These are phyloP conservation scores for Fusarium sp. DNA, from an alignment of 2,329 filamentous ascomycete species.

Conservation along the genomic window DNA sequence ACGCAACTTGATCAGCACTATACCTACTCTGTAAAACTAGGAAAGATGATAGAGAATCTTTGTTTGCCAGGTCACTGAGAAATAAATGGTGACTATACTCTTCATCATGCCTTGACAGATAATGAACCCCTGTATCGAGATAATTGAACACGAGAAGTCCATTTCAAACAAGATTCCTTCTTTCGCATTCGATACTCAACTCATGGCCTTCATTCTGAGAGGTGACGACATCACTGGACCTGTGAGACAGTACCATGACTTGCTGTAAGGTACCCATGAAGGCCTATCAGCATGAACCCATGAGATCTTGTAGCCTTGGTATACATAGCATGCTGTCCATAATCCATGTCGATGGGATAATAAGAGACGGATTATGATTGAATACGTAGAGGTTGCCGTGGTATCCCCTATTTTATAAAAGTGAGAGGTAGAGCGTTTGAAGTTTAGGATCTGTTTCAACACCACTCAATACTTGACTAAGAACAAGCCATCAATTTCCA, in stretches of 20 bases:
- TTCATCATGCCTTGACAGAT: background rate
- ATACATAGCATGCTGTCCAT: background rate
- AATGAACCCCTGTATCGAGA: background rate
- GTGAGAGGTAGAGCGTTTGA: no score
- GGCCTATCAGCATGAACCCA: background rate
- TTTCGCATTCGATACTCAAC: no score
- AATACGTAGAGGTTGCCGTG: background rate
- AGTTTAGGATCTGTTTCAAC: background rate
- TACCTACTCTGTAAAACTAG: no score
- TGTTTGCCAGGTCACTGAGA: background rate
- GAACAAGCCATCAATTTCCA: background rate
- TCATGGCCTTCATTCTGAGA: background rate
- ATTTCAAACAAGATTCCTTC: fast-evolving
- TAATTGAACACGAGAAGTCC: background rate
- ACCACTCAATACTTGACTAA: background rate
- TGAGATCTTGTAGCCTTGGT: background rate
- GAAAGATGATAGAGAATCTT: background rate
- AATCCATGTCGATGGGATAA: background rate
- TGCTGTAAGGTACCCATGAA: background rate
- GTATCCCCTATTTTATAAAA: background rate
- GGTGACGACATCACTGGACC: background rate
- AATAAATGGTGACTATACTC: background rate
- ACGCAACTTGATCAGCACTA: conserved; percentile 3
- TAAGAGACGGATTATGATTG: background rate
- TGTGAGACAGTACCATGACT: background rate